A percentile compares a stretch with the other conserved stretches of the same genome.
phyloP scores from a whole-genome alignment of 225 moss, liverwort and hornwort species.

The Antitrichia curtipendula region DNA sequence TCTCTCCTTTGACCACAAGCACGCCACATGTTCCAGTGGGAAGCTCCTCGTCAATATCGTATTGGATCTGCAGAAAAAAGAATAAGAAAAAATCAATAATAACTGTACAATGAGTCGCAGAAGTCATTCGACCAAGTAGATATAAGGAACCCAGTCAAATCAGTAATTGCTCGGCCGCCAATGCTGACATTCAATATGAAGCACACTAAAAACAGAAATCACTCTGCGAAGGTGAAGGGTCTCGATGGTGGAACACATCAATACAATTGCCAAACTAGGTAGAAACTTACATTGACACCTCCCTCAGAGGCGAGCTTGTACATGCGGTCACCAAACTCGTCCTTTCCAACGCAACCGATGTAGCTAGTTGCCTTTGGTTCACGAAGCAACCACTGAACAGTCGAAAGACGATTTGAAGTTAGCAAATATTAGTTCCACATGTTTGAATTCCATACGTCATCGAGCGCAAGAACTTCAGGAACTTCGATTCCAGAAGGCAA shows the following conservation, averaged over 20 bases:
- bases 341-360: constrained; percentile 90
- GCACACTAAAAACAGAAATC: neutral
- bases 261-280: neutral
- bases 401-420: neutral
- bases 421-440: neutral
- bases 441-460: neutral
- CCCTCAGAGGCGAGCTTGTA: constrained; percentile 58
- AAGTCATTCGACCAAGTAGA: neutral
- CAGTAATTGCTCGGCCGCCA: neutral
- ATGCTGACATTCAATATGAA: neutral
- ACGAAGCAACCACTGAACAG: constrained; percentile 66
- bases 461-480: neutral
- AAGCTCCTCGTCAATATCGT: constrained; percentile 52
- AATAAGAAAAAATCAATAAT: neutral
- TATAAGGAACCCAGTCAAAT: neutral
- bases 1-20: constrained; percentile 71
- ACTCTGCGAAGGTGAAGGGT: neutral
- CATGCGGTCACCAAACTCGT: constrained; percentile 76
- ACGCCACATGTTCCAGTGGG: constrained; percentile 90
- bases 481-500: neutral
- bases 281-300: constrained; percentile 62
- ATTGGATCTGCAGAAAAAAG: constrained; percentile 29
- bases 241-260: neutral
- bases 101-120: neutral
- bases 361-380: constrained; percentile 77